Percentiles rank a stretch among this genome's conserved stretches.
Evolutionary conservation across 2,329 filamentous ascomycete genomes (phyloP).

Genomic region (Xylariaceae sp.): DNA sequence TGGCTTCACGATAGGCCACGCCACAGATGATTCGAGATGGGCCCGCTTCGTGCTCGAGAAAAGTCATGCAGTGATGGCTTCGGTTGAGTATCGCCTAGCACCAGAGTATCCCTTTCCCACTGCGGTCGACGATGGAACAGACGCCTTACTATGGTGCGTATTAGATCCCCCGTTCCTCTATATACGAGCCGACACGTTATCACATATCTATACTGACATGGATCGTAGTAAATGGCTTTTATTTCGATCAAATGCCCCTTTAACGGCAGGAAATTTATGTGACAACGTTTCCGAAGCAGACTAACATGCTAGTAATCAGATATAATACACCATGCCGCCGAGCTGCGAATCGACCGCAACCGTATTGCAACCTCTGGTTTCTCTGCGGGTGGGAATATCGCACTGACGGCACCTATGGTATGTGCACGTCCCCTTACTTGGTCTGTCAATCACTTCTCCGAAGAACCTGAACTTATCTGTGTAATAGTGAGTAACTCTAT

Average conservation of each 20-base stretch:
- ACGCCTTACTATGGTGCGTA: constrained; percentile 51
- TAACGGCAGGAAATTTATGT: too few species aligned
- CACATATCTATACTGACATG: too few species aligned
- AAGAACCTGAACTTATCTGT: neutral
- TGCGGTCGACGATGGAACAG: constrained; percentile 63
- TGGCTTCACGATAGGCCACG: constrained; percentile 62
- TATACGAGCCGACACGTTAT: too few species aligned
- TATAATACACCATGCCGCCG: constrained; percentile 52
- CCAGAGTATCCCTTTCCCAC: constrained; percentile 64
- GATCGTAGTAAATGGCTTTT: too few species aligned
- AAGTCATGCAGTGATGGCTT: constrained; percentile 58
- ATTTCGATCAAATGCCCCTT: too few species aligned
- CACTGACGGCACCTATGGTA: constrained; percentile 42
- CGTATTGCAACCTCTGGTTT: constrained; percentile 62
- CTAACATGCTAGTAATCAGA: constrained; percentile 25
- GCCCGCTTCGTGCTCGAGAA: constrained; percentile 51
- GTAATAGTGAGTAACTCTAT: too few species aligned
- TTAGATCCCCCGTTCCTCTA: too few species aligned
- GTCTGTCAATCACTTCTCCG: constrained; percentile 21
- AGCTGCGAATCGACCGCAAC: constrained; percentile 56
- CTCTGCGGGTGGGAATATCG: constrained; percentile 59
- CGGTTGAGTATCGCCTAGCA: constrained; percentile 66
- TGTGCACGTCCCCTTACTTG: constrained; percentile 20
- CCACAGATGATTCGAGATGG: constrained; percentile 63
- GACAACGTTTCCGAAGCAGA: too few species aligned